A percentile compares a stretch with the other conserved stretches of the same genome.
Conservation (phyloP, 106 monocot genomes). For the Dioscorea dumetorum region DNA sequence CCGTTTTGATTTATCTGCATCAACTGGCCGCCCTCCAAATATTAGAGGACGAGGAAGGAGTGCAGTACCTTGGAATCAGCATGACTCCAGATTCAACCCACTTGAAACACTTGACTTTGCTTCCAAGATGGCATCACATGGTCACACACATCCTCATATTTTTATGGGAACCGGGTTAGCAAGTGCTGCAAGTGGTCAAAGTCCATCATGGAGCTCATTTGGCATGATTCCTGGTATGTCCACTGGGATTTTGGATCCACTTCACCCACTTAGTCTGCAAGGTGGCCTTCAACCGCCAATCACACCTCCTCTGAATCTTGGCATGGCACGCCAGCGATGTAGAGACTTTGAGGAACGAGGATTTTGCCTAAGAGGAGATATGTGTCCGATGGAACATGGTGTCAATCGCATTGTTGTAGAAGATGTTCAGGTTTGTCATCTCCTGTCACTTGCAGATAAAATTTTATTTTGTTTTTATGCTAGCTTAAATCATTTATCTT, state of each 20-base stretch:
- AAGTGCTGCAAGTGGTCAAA: slow-evolving; percentile 46
- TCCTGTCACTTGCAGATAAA: background rate
- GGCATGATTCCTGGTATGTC: slow-evolving; percentile 83
- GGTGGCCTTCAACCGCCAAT: slow-evolving; percentile 43
- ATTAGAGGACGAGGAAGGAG: slow-evolving; percentile 78
- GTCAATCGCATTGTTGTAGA: slow-evolving; percentile 96
- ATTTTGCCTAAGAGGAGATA: slow-evolving; percentile 95
- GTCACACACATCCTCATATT: slow-evolving; percentile 43
- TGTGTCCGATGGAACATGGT: slow-evolving; percentile 99
- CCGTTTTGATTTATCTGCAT: slow-evolving; percentile 43
- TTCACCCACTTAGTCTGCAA: slow-evolving; percentile 60
- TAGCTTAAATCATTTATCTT: no score
- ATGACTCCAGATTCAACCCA: slow-evolving; percentile 60
- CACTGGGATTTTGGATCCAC: slow-evolving; percentile 72
- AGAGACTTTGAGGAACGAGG: slow-evolving; percentile 97
- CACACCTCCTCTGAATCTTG: slow-evolving; percentile 48
- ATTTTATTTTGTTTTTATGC: no score
- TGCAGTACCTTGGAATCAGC: slow-evolving; percentile 41
- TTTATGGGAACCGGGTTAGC: slow-evolving; percentile 55
- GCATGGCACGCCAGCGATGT: slow-evolving; percentile 81
- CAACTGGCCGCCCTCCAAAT: slow-evolving; percentile 28
- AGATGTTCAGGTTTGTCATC: slow-evolving; percentile 81
- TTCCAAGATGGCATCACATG: slow-evolving; percentile 60
- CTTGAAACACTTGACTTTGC: slow-evolving; percentile 68
- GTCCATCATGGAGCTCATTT: slow-evolving; percentile 75